Base-by-base conservation (phyloP, 345 rosid species). In the Populus nigra region DNA sequence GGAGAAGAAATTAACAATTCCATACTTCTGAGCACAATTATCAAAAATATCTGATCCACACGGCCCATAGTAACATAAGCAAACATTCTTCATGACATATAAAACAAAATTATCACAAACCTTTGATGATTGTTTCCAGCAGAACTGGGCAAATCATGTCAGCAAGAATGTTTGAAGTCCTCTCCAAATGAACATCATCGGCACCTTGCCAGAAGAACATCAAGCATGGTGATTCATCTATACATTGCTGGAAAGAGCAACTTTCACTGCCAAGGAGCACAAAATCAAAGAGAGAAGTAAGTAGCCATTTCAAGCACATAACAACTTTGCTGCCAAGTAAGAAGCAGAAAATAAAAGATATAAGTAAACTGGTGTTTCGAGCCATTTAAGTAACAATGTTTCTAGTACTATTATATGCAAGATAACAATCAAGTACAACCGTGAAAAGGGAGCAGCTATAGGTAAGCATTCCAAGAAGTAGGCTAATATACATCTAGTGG, bases 111-210 rank as follows among this genome's bases (percentile, higher is more conserved):
- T 59, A 45, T 68, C 17, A 15, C 22, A 68, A 87, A 96, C 99
- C 99, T 90, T 93, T 96, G 86, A 96, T 88, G 59, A 91, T 85
- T 45, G 97, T 88, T 75, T 92, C 92, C 73, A 90, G 80, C 73
- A 96, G 79, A 82, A 88, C 90, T 18, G 98, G 98, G 84, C 86
- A 96, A 57, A 96, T 85, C 65, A 84, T 78, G 76, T 90, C 86
- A 70, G 92, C 86, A 74, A 93, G 90, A 72, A 89, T 69, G 76
- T 89, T 83, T 43, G 83, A 75, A 68, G 81, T 78, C 59, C 67
- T 82, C 79, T 93, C 94, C 33, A 93, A 73, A 68, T 82, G 83
- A 76, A 74, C 63, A 70, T 81, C 87, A n/a, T 63, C 50, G 65
- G 76, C 71, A 76, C 86, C 91, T 79, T 81, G 82, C 75, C 75